Evolutionary conservation across 139 green algal genomes (phyloP).

Genomic region (Chlamydomonas sphaeroides): DNA sequence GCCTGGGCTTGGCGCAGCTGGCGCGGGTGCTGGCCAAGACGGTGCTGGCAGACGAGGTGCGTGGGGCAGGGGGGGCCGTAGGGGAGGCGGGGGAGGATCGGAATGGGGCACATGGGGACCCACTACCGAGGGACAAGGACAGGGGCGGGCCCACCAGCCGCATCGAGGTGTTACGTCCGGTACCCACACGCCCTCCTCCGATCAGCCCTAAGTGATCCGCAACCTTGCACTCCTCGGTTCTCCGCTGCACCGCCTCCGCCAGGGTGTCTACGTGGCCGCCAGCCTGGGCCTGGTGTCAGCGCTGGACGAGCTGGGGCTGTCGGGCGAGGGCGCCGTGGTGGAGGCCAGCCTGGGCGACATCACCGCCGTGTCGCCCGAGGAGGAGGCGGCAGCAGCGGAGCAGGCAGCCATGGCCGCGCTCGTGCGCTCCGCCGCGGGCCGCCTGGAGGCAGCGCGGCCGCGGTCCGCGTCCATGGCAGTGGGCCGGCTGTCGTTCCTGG

Average conservation of each 20-base stretch:
- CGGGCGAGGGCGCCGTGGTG: conserved; percentile 14
- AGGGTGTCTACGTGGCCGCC: conserved; percentile 47
- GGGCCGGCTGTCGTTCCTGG: conserved; percentile 42
- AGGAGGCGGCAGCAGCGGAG: conserved; percentile 18
- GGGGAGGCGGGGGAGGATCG: neutral
- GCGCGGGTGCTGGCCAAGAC: conserved; percentile 49
- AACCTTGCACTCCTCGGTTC: no score
- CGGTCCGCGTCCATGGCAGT: conserved; percentile 21
- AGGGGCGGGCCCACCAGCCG: no score
- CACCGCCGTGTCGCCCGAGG: conserved; percentile 1
- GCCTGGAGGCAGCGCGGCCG: conserved; percentile 27
- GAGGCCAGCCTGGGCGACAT: conserved; percentile 48
- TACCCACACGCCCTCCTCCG: no score
- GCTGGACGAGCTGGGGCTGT: conserved; percentile 52
- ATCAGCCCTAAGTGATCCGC: no score
- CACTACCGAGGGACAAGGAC: no score
- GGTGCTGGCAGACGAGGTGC: conserved; percentile 53
- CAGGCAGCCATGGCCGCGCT: conserved; percentile 28
- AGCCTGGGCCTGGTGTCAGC: conserved; percentile 44
- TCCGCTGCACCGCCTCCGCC: no score
- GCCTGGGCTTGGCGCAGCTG: conserved; percentile 58
- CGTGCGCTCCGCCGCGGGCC: neutral
- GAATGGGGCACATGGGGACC: no score
- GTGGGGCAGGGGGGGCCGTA: neutral
- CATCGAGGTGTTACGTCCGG: no score